These are phyloP conservation scores for Ensete glaucum DNA, from an alignment of 176 grass and related monocot species.

Conservation along the genomic window DNA sequence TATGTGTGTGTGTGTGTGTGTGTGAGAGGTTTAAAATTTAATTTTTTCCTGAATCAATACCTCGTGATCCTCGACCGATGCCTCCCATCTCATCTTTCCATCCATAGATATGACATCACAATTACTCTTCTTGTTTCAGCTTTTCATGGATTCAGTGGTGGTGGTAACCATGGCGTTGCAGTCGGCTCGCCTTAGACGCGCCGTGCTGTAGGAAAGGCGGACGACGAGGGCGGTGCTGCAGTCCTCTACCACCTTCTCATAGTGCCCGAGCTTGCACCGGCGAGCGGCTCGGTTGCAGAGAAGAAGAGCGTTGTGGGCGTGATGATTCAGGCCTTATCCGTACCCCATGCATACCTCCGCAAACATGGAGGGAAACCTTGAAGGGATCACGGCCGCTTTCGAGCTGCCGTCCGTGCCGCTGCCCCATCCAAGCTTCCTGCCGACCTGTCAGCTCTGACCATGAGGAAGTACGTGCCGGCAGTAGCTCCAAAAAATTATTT, in stretches of 20 bases:
- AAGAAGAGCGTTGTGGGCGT: constrained; percentile 53
- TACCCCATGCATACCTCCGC: constrained; percentile 73
- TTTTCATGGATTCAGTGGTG: not conserved
- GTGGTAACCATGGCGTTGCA: constrained; percentile 63
- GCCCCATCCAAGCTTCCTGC: constrained; percentile 76
- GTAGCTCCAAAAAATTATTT: constrained; percentile 56
- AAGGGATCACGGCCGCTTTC: constrained; percentile 81
- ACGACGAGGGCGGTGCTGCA: constrained; percentile 55
- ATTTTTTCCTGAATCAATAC: not conserved
- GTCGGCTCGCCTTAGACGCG: constrained; percentile 69
- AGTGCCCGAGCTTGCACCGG: constrained; percentile 53
- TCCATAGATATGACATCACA: not conserved
- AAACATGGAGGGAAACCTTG: constrained; percentile 45
- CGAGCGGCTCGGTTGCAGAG: constrained; percentile 87
- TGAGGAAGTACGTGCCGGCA: constrained; percentile 62
- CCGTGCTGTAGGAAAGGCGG: constrained; percentile 72
- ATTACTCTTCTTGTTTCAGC: not conserved
- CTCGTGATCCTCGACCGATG: not conserved
- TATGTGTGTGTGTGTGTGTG: no score
- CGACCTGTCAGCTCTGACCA: constrained; percentile 65
- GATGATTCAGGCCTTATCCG: constrained; percentile 53
- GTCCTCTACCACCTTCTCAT: constrained; percentile 86
- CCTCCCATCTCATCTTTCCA: constrained; percentile 16
- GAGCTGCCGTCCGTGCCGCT: constrained; percentile 45
- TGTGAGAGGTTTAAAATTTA: no score